A percentile compares a stretch with the other conserved stretches of the same genome.
These are phyloP conservation scores for Leptosphaerulina australis DNA, from an alignment of 2,329 filamentous ascomycete species.

Conservation along the genomic window DNA sequence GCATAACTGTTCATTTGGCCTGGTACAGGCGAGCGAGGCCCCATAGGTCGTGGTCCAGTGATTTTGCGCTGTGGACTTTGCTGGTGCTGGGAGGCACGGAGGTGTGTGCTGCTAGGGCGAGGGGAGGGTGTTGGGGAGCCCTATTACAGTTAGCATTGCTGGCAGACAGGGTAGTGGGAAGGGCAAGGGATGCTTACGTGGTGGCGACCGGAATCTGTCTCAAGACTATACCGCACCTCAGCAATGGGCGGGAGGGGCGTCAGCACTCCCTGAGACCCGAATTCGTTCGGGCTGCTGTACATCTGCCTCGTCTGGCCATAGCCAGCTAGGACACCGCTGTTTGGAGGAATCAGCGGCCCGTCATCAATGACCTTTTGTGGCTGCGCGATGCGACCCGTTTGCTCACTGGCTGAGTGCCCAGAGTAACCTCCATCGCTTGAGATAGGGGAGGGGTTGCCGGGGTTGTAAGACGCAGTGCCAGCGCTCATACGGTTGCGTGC, in stretches of 20 bases:
- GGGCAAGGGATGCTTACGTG: constrained; percentile 26
- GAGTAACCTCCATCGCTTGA: constrained; percentile 49
- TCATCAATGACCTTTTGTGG: constrained; percentile 63
- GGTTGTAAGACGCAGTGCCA: constrained; percentile 37
- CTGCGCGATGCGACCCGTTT: constrained; percentile 52
- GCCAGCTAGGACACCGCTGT: constrained; percentile 50
- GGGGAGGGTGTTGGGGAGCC: constrained; percentile 43
- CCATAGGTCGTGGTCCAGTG: constrained; percentile 58
- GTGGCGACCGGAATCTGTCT: constrained; percentile 50
- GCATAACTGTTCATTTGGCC: background rate
- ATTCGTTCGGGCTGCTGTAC: constrained; percentile 47
- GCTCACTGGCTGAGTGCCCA: constrained; percentile 48
- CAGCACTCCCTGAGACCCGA: constrained; percentile 45
- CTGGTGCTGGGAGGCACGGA: constrained; percentile 30
- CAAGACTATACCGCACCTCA: constrained; percentile 57
- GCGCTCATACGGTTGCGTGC: constrained; percentile 49
- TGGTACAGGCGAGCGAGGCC: constrained; percentile 55
- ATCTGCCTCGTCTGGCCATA: constrained; percentile 48
- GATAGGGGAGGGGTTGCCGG: constrained; percentile 46
- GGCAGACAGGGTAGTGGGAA: background rate
- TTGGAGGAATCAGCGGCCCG: constrained; percentile 63
- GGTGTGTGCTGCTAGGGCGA: constrained; percentile 35
- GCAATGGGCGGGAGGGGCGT: constrained; percentile 57
- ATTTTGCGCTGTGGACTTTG: constrained; percentile 51
- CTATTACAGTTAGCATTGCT: constrained; percentile 25